These are phyloP conservation scores for Saturnispora quitensis DNA, from an alignment of 805 yeast genomes.

Conservation along the genomic window DNA sequence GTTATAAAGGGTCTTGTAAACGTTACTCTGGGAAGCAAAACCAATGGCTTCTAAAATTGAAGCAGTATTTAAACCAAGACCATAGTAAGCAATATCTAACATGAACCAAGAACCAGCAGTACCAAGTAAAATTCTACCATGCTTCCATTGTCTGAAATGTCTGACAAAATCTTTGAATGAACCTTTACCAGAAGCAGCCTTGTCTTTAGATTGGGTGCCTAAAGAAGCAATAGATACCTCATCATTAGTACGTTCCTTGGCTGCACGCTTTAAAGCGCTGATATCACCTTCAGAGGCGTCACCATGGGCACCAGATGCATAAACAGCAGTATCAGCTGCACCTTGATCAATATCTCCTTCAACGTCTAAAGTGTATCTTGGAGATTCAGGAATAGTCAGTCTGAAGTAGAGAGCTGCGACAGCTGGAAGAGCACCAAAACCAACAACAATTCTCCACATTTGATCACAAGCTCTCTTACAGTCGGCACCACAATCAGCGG, in stretches of 20 bases:
- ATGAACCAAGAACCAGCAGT: conserved; percentile 90
- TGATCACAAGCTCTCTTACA: conserved; percentile 81
- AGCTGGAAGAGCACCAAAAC: conserved; percentile 90
- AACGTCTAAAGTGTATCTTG: conserved; percentile 79
- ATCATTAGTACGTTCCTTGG: conserved; percentile 15
- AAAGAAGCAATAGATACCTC: conserved; percentile 29
- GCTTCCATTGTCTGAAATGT: conserved; percentile 82
- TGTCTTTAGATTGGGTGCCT: conserved; percentile 17
- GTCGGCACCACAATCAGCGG: conserved; percentile 51
- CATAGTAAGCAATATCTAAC: conserved; percentile 86
- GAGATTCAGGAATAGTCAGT: conserved; percentile 91
- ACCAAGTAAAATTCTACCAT: conserved; percentile 75
- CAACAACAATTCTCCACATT: conserved; percentile 89
- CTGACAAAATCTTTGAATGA: conserved; percentile 58
- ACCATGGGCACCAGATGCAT: conserved; percentile 40
- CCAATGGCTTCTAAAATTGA: conserved; percentile 76
- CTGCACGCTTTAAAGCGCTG: conserved; percentile 29
- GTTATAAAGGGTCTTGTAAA: conserved; percentile 63
- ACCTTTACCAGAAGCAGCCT: conserved; percentile 59
- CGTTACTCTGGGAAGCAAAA: conserved; percentile 62
- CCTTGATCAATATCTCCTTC: conserved; percentile 46
- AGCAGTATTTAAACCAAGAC: conserved; percentile 78
- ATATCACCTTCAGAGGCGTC: conserved; percentile 36
- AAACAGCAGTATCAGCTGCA: conserved; percentile 37
- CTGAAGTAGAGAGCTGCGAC: conserved; percentile 77